These are phyloP conservation scores for Schizosaccharomyces cryophilus DNA, from an alignment of 805 yeast genomes.

Conservation along the genomic window DNA sequence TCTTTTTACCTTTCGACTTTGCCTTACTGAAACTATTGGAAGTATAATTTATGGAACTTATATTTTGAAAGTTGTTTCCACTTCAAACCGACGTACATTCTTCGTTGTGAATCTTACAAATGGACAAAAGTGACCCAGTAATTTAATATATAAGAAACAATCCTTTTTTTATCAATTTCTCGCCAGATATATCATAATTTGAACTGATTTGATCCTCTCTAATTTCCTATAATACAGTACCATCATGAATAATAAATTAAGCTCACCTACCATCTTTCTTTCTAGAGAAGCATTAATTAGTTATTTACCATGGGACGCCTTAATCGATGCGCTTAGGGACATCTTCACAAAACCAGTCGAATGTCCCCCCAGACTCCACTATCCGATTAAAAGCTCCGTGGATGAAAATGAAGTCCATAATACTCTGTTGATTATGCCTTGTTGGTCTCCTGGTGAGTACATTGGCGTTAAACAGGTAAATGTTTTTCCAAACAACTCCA, in stretches of 20 bases:
- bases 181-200: not conserved
- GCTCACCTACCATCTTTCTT: not conserved
- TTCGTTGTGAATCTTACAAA: too few relatives aligned
- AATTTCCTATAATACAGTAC: not conserved
- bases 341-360: not conserved
- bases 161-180: too few relatives aligned
- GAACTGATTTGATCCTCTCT: not conserved
- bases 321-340: not conserved
- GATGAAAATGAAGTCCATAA: not conserved
- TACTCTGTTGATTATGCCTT: not conserved
- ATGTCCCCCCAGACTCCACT: not conserved
- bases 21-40: too few relatives aligned
- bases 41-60: too few relatives aligned
- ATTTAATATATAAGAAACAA: not conserved
- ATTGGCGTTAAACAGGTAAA: not conserved
- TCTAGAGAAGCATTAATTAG: not conserved
- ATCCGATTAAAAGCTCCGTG: not conserved
- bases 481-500: not conserved
- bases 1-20: too few relatives aligned
- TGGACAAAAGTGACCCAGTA: too few relatives aligned
- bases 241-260: not conserved
- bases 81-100: too few relatives aligned
- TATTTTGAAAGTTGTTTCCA: too few relatives aligned
- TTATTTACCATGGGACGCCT: not conserved
- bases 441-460: not conserved